A percentile compares a stretch with the other conserved stretches of the same genome.
Evolutionary conservation across 2,329 filamentous ascomycete species (phyloP).

Genomic region (Paracoccidioides lutzii): DNA sequence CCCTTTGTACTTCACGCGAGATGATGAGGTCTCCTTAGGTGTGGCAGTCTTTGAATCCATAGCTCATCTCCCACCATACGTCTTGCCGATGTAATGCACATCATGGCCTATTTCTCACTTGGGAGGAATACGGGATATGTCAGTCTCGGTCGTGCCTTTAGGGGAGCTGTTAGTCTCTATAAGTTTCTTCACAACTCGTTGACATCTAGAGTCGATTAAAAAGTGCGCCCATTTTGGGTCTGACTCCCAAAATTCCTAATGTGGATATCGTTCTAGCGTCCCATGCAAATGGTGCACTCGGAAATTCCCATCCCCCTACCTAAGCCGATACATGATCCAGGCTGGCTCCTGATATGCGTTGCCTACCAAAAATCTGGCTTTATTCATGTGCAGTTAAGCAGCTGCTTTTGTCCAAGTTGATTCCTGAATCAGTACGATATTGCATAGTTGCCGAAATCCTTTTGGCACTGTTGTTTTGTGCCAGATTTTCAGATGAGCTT

Average conservation of each 20-base stretch:
- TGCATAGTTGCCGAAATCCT: no score
- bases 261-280: not conserved
- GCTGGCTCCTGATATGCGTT: no score
- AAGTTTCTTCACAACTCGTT: not conserved
- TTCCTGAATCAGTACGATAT: no score
- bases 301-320: no score
- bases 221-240: not conserved
- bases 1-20: slow-evolving; percentile 2
- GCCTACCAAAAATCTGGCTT: no score
- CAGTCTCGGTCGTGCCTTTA: slow-evolving; percentile 1
- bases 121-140: not conserved
- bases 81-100: slow-evolving; percentile 1
- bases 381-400: no score
- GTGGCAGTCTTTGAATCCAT: not conserved
- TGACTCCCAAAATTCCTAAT: not conserved
- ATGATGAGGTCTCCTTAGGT: slow-evolving; percentile 2
- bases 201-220: not conserved
- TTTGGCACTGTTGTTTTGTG: no score
- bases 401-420: no score
- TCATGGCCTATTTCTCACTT: not conserved
- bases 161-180: slow-evolving; percentile 1
- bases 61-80: not conserved
- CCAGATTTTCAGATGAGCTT: no score
- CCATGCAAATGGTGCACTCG: not conserved
- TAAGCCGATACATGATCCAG: no score